Evolutionary conservation across 1,284 basidiomycete genomes (phyloP), one percentile per base, ranked within the genome.

Genomic region (Ustilago hordei): DNA sequence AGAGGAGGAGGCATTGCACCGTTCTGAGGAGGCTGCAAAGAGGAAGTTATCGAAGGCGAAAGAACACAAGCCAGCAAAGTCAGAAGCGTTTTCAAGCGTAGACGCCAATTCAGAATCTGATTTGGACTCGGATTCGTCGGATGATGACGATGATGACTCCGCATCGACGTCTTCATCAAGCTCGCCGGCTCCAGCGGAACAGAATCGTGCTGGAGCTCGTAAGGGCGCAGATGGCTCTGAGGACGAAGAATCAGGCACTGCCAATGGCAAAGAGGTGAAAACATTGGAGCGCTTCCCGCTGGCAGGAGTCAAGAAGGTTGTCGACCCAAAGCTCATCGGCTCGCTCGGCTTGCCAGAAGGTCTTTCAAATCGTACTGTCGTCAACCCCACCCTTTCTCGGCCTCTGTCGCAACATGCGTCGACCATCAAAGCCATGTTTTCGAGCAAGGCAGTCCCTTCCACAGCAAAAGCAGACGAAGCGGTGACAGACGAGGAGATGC

Each of bases 291-390:
- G 61, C 0, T 78, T 78, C 36, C 75, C 75, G 3, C 38, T 67
- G 11, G 75, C 75, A 8, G 75, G 75, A 15, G 66, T 72, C 55
- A 73, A 70, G 55, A 64, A 66, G n/a, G 68, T 67, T 17, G 64
- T 70, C 8, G 76, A 80, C 52, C 62, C 69, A 4, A 66, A 70
- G 15, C 58, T 75, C 28, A 79, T 85, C 31, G 62, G 78, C 36
- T 66, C 70, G 11, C 82, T 83, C 23, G 84, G 83, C 39, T 61
- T 85, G 4, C 81, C 84, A 0, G 58, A 75, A 47, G 82, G 79
- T 35, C 60, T 85, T 23, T 64, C 69, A 1, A 75, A 71, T 12
- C 69, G 82, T 12, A 75, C 71, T 4, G 60, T 83, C 8, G 74
- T 84, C 1, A 63, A 81, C 32, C 78, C 83, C 0, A 60, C 61